Evolutionary conservation across 768 basidiomycete genomes (phyloP), one percentile per base, ranked within the genome.

Genomic region (Termitomyces sp.): DNA sequence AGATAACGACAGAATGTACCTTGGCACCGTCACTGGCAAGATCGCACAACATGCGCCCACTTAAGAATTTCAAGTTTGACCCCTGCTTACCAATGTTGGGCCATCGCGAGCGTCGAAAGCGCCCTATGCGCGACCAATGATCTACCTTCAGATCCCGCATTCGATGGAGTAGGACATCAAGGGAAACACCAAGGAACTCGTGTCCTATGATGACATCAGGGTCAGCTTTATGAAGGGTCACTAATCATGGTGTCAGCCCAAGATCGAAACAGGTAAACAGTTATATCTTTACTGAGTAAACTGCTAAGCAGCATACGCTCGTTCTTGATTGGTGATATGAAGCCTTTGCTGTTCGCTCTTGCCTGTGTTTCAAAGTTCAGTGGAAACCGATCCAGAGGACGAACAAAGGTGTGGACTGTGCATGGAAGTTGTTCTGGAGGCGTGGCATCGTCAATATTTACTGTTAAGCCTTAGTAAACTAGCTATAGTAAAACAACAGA

Each of bases 201-300:
- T 98, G 94, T 0, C 97, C 95, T 38, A 99, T 82, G 55, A 98
- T 84, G 23, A 98, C 85, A 67, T 99, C 97, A 0, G 97, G 95
- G 67, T 99, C 97, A 20, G 91, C 82, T 68, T 89, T 89, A 68
- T 90, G 82, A 47, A 98, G 80, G 5, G 86, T 81, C 61, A 83
- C 91, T 90, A 63, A 56, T 40, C 38, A 52, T 23, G 8, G 32
- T 26, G 18, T 65, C 50, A 59, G 59, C 12, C 18, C 32, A 8
- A 33, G 30, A 12, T 12, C 46, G 1, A 16, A 9, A 44, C 28
- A 36, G 44, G 20, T 44, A 44, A 26, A 46, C 32, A 20, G 36
- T 20, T 16, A 23, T 6, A 30, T 41, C 70, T 75, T 43, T 69
- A 88, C 95, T 81, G 9, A 99, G 79, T 18, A 98, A 75, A 57